Conservation (phyloP, 176 grass and related monocot genomes). For the Luzula sylvatica region DNA sequence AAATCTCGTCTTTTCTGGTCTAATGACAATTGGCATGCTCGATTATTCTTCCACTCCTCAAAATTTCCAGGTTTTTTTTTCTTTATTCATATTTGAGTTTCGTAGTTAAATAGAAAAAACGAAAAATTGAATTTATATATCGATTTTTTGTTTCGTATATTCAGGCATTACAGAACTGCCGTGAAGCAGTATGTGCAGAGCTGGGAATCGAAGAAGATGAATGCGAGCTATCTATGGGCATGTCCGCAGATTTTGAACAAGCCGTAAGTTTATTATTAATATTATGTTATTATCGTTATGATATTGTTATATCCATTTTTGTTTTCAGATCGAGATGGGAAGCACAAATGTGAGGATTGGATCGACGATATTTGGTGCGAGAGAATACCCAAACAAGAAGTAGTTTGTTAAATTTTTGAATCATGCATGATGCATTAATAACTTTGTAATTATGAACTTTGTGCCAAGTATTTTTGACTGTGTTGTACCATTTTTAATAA, state of each 20-base stretch:
- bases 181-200: constrained; percentile 51
- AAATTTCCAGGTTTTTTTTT: constrained; percentile 69
- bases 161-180: constrained; percentile 47
- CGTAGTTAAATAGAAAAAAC: too few species aligned
- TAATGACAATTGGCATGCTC: constrained; percentile 99
- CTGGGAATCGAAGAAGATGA: constrained; percentile 69
- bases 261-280: constrained; percentile 42
- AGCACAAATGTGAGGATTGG: constrained; percentile 77
- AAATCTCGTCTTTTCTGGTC: constrained; percentile 91
- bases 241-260: constrained; percentile 97
- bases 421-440: too few species aligned
- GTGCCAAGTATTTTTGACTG: too few species aligned
- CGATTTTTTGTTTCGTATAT: background rate
- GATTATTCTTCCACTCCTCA: constrained; percentile 93
- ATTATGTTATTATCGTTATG: background rate
- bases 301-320: constrained; percentile 3
- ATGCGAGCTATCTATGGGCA: constrained; percentile 87
- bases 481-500: too few species aligned
- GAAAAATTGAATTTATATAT: too few species aligned
- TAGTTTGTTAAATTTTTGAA: too few species aligned
- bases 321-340: constrained; percentile 83
- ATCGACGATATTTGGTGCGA: constrained; percentile 72
- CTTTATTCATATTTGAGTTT: background rate
- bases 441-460: too few species aligned
- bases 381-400: constrained; percentile 74